phyloP scores from a whole-genome alignment of 2,329 filamentous ascomycete species.

The Hypoxylon sp. region DNA sequence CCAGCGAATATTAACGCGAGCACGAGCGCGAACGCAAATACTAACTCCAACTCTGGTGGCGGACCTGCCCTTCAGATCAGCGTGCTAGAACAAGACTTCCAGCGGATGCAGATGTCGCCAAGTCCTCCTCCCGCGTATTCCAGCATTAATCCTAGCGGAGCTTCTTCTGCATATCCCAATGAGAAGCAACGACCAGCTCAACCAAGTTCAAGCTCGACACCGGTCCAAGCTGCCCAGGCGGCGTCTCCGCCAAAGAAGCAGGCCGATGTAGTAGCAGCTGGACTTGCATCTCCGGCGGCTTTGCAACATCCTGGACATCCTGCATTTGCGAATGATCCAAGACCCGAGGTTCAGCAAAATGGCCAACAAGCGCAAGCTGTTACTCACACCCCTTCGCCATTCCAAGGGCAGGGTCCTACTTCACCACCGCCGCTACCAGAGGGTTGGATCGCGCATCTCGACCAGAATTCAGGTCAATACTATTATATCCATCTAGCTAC shows the following conservation, averaged over 20 bases:
- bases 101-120: conserved; percentile 82
- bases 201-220: conserved; percentile 49
- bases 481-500: conserved; percentile 98
- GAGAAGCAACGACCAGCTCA: conserved; percentile 77
- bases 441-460: conserved; percentile 97
- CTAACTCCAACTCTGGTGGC: conserved; percentile 48
- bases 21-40: conserved; percentile 48
- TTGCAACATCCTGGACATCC: conserved; percentile 80
- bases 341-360: conserved; percentile 63
- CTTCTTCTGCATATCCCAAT: conserved; percentile 76
- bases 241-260: conserved; percentile 55
- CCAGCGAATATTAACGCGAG: conserved; percentile 54
- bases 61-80: conserved; percentile 69
- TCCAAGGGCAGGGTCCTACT: conserved; percentile 70
- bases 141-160: conserved; percentile 71
- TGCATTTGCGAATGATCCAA: conserved; percentile 89
- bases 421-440: conserved; percentile 95
- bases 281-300: conserved; percentile 64
- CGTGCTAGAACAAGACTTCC: conserved; percentile 88
- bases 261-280: conserved; percentile 50
- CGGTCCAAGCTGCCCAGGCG: conserved; percentile 50
- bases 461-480: conserved; percentile 96
- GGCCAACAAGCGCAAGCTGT: conserved; percentile 62
- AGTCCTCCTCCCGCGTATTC: conserved; percentile 97
- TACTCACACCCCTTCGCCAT: conserved; percentile 62